Conservation (phyloP, 148 eudicot species). For the Oxyria digyna region DNA sequence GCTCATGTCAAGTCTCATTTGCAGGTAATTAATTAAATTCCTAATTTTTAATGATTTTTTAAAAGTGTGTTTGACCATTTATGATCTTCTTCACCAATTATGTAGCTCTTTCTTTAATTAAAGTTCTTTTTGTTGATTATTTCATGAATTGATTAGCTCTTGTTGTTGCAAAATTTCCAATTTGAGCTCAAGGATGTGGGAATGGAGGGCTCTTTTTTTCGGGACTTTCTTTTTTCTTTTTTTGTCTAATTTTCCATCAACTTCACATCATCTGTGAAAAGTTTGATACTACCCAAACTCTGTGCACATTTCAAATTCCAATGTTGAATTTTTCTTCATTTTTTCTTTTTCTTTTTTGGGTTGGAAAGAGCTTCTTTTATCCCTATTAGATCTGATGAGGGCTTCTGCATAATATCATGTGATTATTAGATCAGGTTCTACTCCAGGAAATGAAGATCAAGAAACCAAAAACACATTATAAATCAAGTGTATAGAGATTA, state of each 20-base stretch:
- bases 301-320: conserved; percentile 12
- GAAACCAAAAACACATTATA: not conserved
- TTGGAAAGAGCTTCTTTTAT: too few species aligned
- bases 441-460: not conserved
- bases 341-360: not conserved
- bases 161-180: not conserved
- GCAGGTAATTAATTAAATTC: conserved; percentile 11
- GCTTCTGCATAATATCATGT: not conserved
- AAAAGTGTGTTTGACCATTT: too few species aligned
- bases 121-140: too few species aligned
- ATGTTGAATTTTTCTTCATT: not conserved
- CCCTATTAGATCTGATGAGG: conserved; percentile 1
- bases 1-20: conserved; percentile 25
- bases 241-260: not conserved
- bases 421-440: too few species aligned
- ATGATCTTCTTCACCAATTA: too few species aligned
- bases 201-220: not conserved
- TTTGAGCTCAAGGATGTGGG: not conserved
- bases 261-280: conserved; percentile 1
- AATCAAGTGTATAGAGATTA: not conserved
- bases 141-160: too few species aligned
- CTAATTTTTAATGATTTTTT: too few species aligned
- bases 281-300: not conserved
- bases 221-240: not conserved
- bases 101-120: too few species aligned